Evolutionary conservation across 2,329 filamentous ascomycete species (phyloP).

Genomic region (Phaeosphaeriaceae sp.): DNA sequence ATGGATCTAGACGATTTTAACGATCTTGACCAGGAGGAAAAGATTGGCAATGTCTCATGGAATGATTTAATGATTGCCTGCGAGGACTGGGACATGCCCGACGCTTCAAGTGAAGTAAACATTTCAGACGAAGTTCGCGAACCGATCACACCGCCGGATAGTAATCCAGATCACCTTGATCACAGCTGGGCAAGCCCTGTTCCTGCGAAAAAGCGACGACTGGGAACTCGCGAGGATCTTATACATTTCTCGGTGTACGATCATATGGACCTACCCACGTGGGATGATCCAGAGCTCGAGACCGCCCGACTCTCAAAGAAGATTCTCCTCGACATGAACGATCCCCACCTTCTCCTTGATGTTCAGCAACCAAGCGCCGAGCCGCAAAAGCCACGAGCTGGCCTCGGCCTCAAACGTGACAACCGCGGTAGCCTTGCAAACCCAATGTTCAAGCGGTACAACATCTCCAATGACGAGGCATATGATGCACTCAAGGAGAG

Average conservation of each 20-base stretch:
- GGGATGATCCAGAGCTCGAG: conserved; percentile 79
- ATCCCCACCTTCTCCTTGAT: conserved; percentile 85
- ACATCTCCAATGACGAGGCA: conserved; percentile 93
- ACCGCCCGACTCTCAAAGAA: conserved; percentile 77
- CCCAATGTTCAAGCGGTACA: conserved; percentile 82
- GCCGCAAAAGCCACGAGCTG: conserved; percentile 62
- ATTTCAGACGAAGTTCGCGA: conserved; percentile 36
- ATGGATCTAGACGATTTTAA: conserved; percentile 58
- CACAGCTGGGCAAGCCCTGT: conserved; percentile 39
- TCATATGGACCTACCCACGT: conserved; percentile 60
- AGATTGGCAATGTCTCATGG: conserved; percentile 75
- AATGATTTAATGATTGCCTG: conserved; percentile 85
- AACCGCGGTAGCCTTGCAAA: conserved; percentile 73
- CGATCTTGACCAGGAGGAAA: conserved; percentile 65
- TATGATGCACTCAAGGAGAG: conserved; percentile 97
- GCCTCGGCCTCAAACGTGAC: conserved; percentile 68
- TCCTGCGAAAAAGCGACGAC: conserved; percentile 71
- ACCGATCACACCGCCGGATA: conserved; percentile 35
- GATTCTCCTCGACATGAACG: conserved; percentile 84
- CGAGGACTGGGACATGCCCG: conserved; percentile 78
- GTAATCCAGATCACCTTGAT: conserved; percentile 23
- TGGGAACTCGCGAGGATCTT: conserved; percentile 40
- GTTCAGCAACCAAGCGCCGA: conserved; percentile 70
- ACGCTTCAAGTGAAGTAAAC: conserved; percentile 29
- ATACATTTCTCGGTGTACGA: conserved; percentile 46